A percentile compares a stretch with the other conserved stretches of the same genome.
These are phyloP conservation scores for Yamadazyma sp. DNA, from an alignment of 1,139 yeast genomes.

Conservation along the genomic window DNA sequence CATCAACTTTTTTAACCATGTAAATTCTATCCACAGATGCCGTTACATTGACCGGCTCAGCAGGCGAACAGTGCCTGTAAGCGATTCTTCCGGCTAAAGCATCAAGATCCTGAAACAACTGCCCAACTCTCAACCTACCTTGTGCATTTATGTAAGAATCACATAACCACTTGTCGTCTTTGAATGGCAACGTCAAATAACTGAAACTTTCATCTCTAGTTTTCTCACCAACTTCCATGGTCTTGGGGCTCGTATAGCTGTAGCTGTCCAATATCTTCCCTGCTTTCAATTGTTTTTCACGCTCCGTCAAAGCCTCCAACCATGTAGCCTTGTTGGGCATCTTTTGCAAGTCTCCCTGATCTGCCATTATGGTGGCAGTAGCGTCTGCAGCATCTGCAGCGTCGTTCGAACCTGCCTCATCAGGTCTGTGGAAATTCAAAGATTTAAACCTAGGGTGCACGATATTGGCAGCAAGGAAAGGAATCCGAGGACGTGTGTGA, in stretches of 20 bases:
- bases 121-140: slow-evolving; percentile 88
- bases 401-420: slow-evolving; percentile 36
- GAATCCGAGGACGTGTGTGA: neutral
- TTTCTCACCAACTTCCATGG: slow-evolving; percentile 69
- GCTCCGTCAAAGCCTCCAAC: slow-evolving; percentile 79
- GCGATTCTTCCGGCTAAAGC: slow-evolving; percentile 89
- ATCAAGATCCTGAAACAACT: slow-evolving; percentile 86
- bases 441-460: slow-evolving; percentile 7
- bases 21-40: slow-evolving; percentile 92
- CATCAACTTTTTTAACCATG: slow-evolving; percentile 83
- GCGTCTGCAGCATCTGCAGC: slow-evolving; percentile 70
- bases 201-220: slow-evolving; percentile 77
- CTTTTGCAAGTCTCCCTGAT: slow-evolving; percentile 36
- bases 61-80: slow-evolving; percentile 83
- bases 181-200: slow-evolving; percentile 74
- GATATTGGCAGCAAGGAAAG: neutral
- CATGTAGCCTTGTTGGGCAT: slow-evolving; percentile 68
- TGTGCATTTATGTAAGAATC: slow-evolving; percentile 87
- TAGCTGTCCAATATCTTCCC: slow-evolving; percentile 72
- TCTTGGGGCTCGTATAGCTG: slow-evolving; percentile 69
- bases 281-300: slow-evolving; percentile 65
- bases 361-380: slow-evolving; percentile 62
- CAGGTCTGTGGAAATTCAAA: slow-evolving; percentile 36
- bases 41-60: slow-evolving; percentile 90
- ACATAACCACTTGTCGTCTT: slow-evolving; percentile 77